These are phyloP conservation scores for Talaromyces thailandensis DNA, from an alignment of 495 filamentous ascomycete species.

Conservation along the genomic window DNA sequence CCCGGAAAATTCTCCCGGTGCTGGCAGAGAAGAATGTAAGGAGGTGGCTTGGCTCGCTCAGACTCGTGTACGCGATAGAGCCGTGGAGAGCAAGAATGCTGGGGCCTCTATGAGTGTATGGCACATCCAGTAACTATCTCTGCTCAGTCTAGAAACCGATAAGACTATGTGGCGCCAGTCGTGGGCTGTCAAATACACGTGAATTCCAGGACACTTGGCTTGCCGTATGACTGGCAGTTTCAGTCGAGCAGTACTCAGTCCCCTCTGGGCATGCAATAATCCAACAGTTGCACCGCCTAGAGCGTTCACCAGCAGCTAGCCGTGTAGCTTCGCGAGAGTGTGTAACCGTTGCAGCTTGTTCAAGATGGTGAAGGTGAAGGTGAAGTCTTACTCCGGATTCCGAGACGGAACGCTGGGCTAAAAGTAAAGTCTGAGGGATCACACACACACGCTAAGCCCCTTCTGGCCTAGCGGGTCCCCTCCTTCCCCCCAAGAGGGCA, in stretches of 20 bases:
- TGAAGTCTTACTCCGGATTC: neutral
- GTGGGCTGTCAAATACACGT: neutral
- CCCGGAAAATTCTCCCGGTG: neutral
- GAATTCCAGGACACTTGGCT: neutral
- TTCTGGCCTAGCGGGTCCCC: slow-evolving; percentile 12
- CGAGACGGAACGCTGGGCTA: neutral
- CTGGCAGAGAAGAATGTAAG: neutral
- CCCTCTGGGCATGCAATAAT: neutral
- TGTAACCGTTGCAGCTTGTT: too few species aligned
- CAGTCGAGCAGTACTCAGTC: neutral
- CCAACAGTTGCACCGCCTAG: neutral
- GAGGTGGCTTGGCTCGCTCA: neutral
- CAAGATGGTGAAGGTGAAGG: neutral
- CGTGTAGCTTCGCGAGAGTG: neutral
- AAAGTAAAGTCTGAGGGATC: neutral
- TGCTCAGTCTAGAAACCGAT: neutral
- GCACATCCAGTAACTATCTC: neutral
- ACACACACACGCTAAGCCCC: slow-evolving; percentile 8
- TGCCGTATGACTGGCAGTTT: neutral
- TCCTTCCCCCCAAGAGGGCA: slow-evolving; percentile 2
- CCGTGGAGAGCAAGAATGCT: neutral
- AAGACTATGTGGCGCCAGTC: neutral
- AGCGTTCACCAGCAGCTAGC: neutral
- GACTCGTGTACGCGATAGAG: neutral
- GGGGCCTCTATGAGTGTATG: neutral